A percentile compares a stretch with the other conserved stretches of the same genome.
These are phyloP conservation scores for Rhypophila decipiens DNA, from an alignment of 495 filamentous ascomycete species.

Conservation along the genomic window DNA sequence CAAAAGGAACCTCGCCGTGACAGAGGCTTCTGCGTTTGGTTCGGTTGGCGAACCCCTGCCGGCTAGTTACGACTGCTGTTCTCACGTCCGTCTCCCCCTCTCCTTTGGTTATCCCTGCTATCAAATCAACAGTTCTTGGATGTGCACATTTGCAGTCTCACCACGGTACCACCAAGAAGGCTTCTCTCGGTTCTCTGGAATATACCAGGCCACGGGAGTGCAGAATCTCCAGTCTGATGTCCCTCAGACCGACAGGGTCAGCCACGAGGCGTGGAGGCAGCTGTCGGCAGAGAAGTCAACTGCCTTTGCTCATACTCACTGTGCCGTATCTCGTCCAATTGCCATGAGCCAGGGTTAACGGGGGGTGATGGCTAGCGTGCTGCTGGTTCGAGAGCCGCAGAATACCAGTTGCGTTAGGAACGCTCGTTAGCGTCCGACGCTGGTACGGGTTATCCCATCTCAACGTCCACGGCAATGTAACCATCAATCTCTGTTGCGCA, in stretches of 20 bases:
- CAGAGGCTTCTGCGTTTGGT: no score
- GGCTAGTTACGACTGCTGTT: no score
- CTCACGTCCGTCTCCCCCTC: no score
- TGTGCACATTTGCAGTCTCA: no score
- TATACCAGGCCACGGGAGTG: background rate
- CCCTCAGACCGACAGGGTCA: background rate
- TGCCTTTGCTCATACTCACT: no score
- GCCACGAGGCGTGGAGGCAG: background rate
- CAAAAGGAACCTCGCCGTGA: background rate
- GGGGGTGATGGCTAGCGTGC: no score
- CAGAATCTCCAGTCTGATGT: background rate
- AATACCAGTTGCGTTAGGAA: background rate
- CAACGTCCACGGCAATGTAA: conserved; percentile 1
- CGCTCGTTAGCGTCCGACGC: background rate
- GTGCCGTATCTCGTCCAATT: background rate
- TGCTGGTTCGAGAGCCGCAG: background rate
- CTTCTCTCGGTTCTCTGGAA: background rate
- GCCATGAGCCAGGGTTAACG: background rate
- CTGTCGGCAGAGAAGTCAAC: no score
- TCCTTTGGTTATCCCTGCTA: no score
- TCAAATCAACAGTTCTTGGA: no score
- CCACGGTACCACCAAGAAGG: background rate
- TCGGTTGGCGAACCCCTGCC: no score
- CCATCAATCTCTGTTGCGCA: conserved; percentile 2
- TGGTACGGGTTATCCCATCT: no score